A percentile compares a stretch with the other conserved stretches of the same genome.
Conservation (phyloP, 306 rosid genomes). For the Trichosanthes cucumerina region DNA sequence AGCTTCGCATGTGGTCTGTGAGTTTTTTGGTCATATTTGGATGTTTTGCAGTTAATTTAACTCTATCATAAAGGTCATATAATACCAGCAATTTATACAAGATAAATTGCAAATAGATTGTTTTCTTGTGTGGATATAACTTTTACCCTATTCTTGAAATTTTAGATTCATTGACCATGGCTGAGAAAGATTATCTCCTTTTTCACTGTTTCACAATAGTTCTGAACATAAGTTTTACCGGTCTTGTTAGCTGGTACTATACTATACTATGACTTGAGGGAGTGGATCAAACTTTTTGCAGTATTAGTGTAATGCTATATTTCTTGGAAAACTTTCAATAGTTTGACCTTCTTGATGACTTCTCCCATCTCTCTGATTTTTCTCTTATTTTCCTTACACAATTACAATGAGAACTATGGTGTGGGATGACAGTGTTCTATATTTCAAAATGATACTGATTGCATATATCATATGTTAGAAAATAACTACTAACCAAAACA, state of each 20-base stretch:
- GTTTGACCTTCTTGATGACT: neutral
- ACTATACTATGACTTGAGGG: neutral
- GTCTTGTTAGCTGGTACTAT: neutral
- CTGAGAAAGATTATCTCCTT: neutral
- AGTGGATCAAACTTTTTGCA: neutral
- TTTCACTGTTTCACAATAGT: neutral
- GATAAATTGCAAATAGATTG: neutral
- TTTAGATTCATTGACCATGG: neutral
- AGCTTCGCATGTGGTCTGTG: neutral
- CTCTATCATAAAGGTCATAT: neutral
- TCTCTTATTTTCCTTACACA: neutral
- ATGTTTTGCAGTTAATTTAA: neutral
- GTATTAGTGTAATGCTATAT: neutral
- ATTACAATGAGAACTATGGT: neutral
- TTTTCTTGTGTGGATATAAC: neutral
- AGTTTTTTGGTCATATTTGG: neutral
- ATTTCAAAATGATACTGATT: neutral
- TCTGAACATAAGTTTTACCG: neutral
- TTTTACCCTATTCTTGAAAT: neutral
- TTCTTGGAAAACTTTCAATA: neutral
- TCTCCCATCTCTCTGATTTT: neutral
- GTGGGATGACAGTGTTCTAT: neutral
- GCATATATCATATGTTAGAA: neutral
- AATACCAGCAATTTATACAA: neutral
- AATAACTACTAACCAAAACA: neutral